Evolutionary conservation across 495 filamentous ascomycete genomes (phyloP).

Genomic region (Bryoglossum gracile): DNA sequence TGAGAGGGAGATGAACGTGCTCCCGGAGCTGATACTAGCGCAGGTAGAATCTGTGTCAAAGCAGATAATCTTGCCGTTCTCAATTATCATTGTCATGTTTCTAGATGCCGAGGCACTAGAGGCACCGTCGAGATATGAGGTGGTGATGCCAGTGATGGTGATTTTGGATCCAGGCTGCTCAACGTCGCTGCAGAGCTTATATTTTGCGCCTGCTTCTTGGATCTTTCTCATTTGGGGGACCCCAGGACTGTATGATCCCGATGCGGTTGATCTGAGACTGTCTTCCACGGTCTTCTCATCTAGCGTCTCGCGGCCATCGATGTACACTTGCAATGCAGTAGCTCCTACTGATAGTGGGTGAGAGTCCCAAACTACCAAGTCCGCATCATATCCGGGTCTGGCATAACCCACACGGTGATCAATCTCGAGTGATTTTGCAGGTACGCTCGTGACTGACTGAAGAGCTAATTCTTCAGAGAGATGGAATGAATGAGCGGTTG

Average conservation of each 20-base stretch:
- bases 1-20: conserved; percentile 36
- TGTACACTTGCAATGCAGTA: conserved; percentile 55
- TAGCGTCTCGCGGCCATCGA: conserved; percentile 51
- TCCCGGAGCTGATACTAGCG: conserved; percentile 22
- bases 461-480: conserved; percentile 53
- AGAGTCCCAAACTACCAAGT: conserved; percentile 60
- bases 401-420: conserved; percentile 54
- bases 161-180: conserved; percentile 28
- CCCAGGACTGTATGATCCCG: conserved; percentile 21
- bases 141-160: conserved; percentile 41
- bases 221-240: conserved; percentile 27
- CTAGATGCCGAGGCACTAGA: not conserved
- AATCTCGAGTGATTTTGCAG: conserved; percentile 51
- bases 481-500: conserved; percentile 52
- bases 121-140: conserved; percentile 29
- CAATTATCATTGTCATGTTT: conserved; percentile 34
- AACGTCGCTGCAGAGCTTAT: conserved; percentile 12
- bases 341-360: conserved; percentile 56
- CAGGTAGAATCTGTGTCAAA: conserved; percentile 32
- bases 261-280: conserved; percentile 26
- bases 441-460: conserved; percentile 52
- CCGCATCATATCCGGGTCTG: conserved; percentile 56
- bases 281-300: conserved; percentile 37
- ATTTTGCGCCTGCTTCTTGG: conserved; percentile 25
- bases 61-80: conserved; percentile 44